Evolutionary conservation across 1,139 yeast species (phyloP).

Genomic region (Diutina ranongensis): DNA sequence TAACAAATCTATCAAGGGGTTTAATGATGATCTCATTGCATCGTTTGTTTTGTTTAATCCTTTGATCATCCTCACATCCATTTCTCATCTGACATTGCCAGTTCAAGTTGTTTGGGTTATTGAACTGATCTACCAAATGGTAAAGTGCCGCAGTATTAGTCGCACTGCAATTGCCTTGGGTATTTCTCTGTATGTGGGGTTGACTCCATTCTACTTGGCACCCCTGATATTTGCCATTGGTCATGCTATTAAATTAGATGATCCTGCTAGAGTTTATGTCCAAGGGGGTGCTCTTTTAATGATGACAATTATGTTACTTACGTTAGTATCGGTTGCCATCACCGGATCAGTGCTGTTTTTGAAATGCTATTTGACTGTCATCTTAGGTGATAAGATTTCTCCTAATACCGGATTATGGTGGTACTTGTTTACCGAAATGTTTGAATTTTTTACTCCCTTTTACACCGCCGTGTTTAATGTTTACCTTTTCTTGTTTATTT

Average conservation of each 20-base stretch:
- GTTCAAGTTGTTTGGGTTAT: conserved; percentile 50
- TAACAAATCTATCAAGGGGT: conserved; percentile 11
- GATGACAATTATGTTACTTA: conserved; percentile 20
- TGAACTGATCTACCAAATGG: conserved; percentile 37
- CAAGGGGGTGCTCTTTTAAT: conserved; percentile 18
- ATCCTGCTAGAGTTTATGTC: conserved; percentile 10
- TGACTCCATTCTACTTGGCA: conserved; percentile 46
- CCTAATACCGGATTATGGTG: conserved; percentile 97
- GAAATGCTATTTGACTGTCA: conserved; percentile 55
- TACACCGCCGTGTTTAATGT: conserved; percentile 77
- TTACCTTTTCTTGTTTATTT: conserved; percentile 52
- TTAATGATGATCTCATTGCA: conserved; percentile 36
- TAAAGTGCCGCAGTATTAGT: conserved; percentile 25
- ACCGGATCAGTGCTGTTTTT: conserved; percentile 33
- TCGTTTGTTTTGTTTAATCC: conserved; percentile 64
- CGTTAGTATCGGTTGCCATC: conserved; percentile 20
- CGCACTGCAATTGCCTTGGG: conserved; percentile 46
- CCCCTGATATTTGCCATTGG: conserved; percentile 42
- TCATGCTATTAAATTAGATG: conserved; percentile 12
- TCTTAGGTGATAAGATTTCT: conserved; percentile 54
- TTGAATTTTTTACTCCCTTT: conserved; percentile 77
- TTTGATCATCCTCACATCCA: conserved; percentile 50
- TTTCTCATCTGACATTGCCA: conserved; percentile 57
- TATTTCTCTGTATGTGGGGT: conserved; percentile 52
- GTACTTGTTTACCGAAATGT: conserved; percentile 95